Conservation (phyloP, 169 alveolate species). For the Cryptosporidium sp. region DNA sequence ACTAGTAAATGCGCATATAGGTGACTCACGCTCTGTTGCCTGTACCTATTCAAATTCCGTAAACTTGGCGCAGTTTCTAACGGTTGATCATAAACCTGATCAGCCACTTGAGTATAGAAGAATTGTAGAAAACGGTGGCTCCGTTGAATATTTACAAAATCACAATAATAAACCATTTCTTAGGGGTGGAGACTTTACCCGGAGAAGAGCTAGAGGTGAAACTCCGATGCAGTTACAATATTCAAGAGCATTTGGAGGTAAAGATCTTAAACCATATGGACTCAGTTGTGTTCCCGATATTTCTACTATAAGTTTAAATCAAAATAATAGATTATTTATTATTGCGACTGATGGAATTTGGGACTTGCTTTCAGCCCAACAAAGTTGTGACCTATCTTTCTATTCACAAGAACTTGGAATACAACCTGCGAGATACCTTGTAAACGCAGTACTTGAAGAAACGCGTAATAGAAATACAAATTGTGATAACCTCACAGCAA, state of each 20-base stretch:
- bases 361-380: slow-evolving; percentile 81
- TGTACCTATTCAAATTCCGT: slow-evolving; percentile 16
- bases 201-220: slow-evolving; percentile 84
- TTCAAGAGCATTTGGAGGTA: slow-evolving; percentile 86
- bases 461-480: slow-evolving; percentile 56
- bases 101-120: slow-evolving; percentile 80
- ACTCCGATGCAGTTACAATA: slow-evolving; percentile 89
- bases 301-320: slow-evolving; percentile 70
- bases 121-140: slow-evolving; percentile 74
- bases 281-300: slow-evolving; percentile 82
- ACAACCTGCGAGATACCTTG: slow-evolving; percentile 78
- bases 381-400: slow-evolving; percentile 59
- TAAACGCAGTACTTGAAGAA: slow-evolving; percentile 76
- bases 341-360: slow-evolving; percentile 88
- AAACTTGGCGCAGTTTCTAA: slow-evolving; percentile 77
- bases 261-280: slow-evolving; percentile 84
- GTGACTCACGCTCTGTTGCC: slow-evolving; percentile 66
- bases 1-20: slow-evolving; percentile 84
- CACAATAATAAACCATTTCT: slow-evolving; percentile 85
- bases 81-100: slow-evolving; percentile 85
- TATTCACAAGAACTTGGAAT: slow-evolving; percentile 69
- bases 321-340: slow-evolving; percentile 76
- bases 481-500: slow-evolving; percentile 80
- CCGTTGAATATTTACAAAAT: slow-evolving; percentile 77
- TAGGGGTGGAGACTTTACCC: slow-evolving; percentile 86